Percentiles rank a stretch among this genome's conserved stretches.
Evolutionary conservation across 75 land plant genomes (phyloP).

Genomic region (Ceratopteris richardii): DNA sequence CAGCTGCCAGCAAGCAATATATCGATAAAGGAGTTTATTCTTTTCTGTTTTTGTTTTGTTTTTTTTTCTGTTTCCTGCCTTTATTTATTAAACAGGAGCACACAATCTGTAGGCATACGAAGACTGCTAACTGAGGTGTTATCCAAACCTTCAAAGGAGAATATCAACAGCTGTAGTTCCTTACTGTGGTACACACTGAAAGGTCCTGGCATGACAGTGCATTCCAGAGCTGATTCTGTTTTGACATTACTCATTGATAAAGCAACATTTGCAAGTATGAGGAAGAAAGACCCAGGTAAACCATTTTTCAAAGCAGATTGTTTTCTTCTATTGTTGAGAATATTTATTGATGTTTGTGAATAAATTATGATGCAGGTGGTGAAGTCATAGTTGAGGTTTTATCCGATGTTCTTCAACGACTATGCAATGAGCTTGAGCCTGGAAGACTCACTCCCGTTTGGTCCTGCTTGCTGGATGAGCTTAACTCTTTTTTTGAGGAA

Average conservation of each 20-base stretch:
- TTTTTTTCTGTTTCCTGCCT: not conserved
- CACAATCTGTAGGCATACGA: constrained; percentile 43
- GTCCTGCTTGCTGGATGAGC: constrained; percentile 44
- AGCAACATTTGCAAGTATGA: constrained; percentile 26
- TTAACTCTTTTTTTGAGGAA: constrained; percentile 1
- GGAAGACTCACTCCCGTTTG: constrained; percentile 37
- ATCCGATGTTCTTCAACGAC: constrained; percentile 19
- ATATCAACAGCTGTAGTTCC: constrained; percentile 49
- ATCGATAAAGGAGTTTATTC: not conserved
- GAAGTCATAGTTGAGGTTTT: constrained; percentile 43
- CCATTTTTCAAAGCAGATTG: constrained; percentile 3
- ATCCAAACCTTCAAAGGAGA: constrained; percentile 27
- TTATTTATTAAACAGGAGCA: not conserved
- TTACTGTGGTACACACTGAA: constrained; percentile 50
- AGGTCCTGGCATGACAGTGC: constrained; percentile 61
- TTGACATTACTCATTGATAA: constrained; percentile 42
- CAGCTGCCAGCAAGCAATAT: too few relatives aligned
- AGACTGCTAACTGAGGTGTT: constrained; percentile 54
- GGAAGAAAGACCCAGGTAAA: constrained; percentile 37
- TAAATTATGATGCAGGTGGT: constrained; percentile 22
- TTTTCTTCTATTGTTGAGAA: not conserved
- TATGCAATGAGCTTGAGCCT: constrained; percentile 38
- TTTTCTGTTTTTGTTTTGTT: not conserved
- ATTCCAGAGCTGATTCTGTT: constrained; percentile 62
- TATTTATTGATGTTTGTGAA: not conserved